Evolutionary conservation across 306 rosid genomes (phyloP).

Genomic region (Vigna reflexopilosa): DNA sequence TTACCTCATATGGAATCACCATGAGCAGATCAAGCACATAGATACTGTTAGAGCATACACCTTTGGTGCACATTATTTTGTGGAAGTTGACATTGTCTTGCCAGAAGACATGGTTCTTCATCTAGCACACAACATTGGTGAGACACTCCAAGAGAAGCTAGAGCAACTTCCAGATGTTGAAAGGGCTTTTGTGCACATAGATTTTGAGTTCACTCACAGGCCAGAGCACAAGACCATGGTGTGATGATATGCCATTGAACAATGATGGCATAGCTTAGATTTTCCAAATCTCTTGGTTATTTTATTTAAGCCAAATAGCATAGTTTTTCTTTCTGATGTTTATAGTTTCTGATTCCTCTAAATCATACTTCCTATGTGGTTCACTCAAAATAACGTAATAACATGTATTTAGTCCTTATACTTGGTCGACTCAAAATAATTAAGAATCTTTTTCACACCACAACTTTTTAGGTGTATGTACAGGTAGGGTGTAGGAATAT

Average conservation of each 20-base stretch:
- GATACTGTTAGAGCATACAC: slow-evolving; percentile 92
- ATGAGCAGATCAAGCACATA: slow-evolving; percentile 72
- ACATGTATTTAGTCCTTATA: no score
- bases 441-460: background rate
- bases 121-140: slow-evolving; percentile 82
- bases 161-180: slow-evolving; percentile 86
- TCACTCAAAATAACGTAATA: background rate
- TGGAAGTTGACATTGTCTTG: slow-evolving; percentile 82
- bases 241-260: slow-evolving; percentile 44
- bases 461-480: background rate
- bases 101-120: slow-evolving; percentile 70
- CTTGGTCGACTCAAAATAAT: background rate
- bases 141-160: slow-evolving; percentile 75
- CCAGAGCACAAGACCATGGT: slow-evolving; percentile 76
- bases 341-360: background rate
- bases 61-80: slow-evolving; percentile 77
- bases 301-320: background rate
- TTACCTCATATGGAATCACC: slow-evolving; percentile 83
- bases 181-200: slow-evolving; percentile 83
- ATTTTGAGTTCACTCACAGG: slow-evolving; percentile 78
- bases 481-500: background rate
- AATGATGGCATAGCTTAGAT: background rate
- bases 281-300: background rate
- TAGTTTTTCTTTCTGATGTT: slow-evolving; percentile 16
- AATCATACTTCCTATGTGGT: background rate